phyloP scores from a whole-genome alignment of 345 rosid species.

The Gynandropsis gynandra region DNA sequence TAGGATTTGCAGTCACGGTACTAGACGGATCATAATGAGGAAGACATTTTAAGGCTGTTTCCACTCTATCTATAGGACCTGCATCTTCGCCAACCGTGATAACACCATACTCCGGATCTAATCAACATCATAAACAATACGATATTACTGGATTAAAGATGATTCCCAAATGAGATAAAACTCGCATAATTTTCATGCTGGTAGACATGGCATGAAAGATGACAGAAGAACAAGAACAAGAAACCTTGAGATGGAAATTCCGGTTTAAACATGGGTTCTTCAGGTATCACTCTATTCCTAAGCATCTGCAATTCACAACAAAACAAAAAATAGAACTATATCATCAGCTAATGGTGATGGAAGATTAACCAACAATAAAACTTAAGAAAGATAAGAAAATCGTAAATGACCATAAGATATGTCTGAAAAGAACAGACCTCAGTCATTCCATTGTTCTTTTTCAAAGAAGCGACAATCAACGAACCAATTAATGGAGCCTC shows the following conservation, averaged over 20 bases:
- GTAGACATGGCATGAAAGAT: slow-evolving; percentile 6
- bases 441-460: slow-evolving; percentile 51
- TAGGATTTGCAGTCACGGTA: slow-evolving; percentile 29
- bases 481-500: slow-evolving; percentile 67
- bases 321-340: background rate
- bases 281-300: slow-evolving; percentile 62
- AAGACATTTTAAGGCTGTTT: slow-evolving; percentile 64
- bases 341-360: background rate
- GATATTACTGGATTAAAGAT: background rate
- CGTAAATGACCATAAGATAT: background rate
- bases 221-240: slow-evolving; percentile 1
- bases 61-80: slow-evolving; percentile 57
- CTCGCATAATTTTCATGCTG: background rate
- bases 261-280: slow-evolving; percentile 79
- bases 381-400: background rate
- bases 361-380: background rate
- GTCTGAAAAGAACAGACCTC: slow-evolving; percentile 36
- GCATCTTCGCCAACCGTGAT: slow-evolving; percentile 45
- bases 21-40: slow-evolving; percentile 50
- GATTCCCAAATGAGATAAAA: background rate
- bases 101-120: slow-evolving; percentile 56
- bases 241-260: slow-evolving; percentile 83
- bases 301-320: slow-evolving; percentile 40
- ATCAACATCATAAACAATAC: slow-evolving; percentile 12
- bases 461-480: slow-evolving; percentile 38